Conservation (phyloP, 805 yeast genomes). For the Yarrowia yakushimensis region DNA sequence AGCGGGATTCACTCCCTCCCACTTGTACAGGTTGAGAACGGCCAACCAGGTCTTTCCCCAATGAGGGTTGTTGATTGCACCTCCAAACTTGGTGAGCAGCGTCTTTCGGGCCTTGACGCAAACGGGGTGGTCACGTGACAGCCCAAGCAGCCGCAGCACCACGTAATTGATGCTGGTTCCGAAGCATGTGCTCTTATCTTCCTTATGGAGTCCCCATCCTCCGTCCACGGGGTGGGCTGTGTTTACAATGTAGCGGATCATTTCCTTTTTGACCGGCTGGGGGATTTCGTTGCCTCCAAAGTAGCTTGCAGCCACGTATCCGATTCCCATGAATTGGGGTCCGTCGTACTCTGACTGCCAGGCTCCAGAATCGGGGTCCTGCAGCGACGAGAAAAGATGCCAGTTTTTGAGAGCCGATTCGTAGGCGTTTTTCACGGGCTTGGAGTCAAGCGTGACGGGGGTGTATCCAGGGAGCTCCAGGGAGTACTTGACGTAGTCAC, state of each 20-base stretch:
- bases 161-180: constrained; percentile 91
- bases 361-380: constrained; percentile 72
- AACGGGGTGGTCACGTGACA: constrained; percentile 70
- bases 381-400: constrained; percentile 62
- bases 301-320: constrained; percentile 73
- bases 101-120: constrained; percentile 71
- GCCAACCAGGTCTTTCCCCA: constrained; percentile 98
- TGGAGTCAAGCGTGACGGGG: constrained; percentile 32
- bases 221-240: constrained; percentile 97
- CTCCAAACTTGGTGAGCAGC: constrained; percentile 64
- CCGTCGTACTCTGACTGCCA: constrained; percentile 94
- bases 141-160: constrained; percentile 72
- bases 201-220: constrained; percentile 98
- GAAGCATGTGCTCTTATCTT: constrained; percentile 90
- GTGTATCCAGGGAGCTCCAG: constrained; percentile 34
- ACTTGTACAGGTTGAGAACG: constrained; percentile 70
- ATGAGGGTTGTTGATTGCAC: constrained; percentile 87
- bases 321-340: constrained; percentile 96
- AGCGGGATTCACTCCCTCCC: constrained; percentile 98
- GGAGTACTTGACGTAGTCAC: constrained; percentile 35
- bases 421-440: constrained; percentile 42
- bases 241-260: constrained; percentile 83
- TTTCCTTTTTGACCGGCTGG: constrained; percentile 59
- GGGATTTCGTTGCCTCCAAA: constrained; percentile 67
- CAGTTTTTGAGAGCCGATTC: constrained; percentile 75